Base-by-base conservation (phyloP, 345 rosid species). In the Eucalyptus coolabah region DNA sequence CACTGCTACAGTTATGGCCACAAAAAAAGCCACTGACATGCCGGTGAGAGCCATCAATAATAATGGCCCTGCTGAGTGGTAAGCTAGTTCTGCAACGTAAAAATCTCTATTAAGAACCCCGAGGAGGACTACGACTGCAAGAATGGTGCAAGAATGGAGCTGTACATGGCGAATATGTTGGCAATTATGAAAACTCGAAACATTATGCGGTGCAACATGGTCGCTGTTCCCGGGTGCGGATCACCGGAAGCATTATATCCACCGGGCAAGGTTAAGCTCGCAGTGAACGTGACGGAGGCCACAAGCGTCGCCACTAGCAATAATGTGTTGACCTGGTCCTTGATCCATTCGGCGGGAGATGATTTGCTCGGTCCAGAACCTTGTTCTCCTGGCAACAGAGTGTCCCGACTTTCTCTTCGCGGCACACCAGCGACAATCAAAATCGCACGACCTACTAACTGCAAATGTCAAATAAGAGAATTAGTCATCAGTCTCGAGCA, bases 141-240 rank as follows among this genome's bases (percentile, higher is more conserved):
- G 65, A 5, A n/a, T n/a, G n/a, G n/a, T n/a, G n/a, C n/a, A n/a
- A n/a, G n/a, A n/a, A 24, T 59, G 65, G 65, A 59, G 13, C 14
- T 12, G 30, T 24, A 59, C 30, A 24, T 59, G 65, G 65, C 65
- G 0, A 59, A 5, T 0, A 12, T 0, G 2, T 59, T 24, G n/a
- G 14, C 12, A 59, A 24, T 59, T 11, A 26, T 1, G 0, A 59
- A 59, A 26, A 26, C 30, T 3, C 0, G 65, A 26, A 59, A 59
- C n/a, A 59, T 10, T 59, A 0, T 2, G 15, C 26, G 3, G n/a
- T 59, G 14, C 7, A 59, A 1, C 65, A 59, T 24, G 81, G 7
- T 19, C 4, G 81, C 81, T 4, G 1, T 34, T 18, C 81, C 81
- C 0, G 44, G 44, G 24, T 19, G 2, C 3, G 4, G 81, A 34